A percentile compares a stretch with the other conserved stretches of the same genome.
phyloP scores from a whole-genome alignment of 176 grass and related monocot species.

The Cymbopogon citratus region DNA sequence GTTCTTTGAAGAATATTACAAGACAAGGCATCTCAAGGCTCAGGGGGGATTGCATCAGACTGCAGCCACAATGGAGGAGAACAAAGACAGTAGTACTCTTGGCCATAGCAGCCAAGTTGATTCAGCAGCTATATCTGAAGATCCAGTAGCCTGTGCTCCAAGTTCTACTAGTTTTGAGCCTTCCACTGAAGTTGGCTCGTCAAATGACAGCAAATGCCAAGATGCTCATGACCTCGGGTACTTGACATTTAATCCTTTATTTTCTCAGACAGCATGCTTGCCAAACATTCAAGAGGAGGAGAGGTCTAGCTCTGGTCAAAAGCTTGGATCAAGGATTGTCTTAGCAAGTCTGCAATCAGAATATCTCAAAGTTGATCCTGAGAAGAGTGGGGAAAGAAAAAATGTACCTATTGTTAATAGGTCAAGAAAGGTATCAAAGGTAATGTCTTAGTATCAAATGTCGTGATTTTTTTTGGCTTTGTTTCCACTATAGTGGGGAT shows the following conservation, averaged over 20 bases:
- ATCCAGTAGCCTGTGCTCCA: slow-evolving; percentile 11
- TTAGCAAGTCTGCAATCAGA: slow-evolving; percentile 22
- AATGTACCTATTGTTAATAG: not conserved
- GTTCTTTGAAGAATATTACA: slow-evolving; percentile 90
- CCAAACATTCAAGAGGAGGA: slow-evolving; percentile 29
- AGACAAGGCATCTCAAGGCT: slow-evolving; percentile 49
- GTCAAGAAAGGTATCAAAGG: slow-evolving; percentile 28
- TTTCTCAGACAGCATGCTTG: slow-evolving; percentile 18
- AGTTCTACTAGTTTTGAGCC: slow-evolving; percentile 21
- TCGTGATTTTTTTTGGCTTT: not conserved
- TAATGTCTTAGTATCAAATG: not conserved
- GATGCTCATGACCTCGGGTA: slow-evolving; percentile 21
- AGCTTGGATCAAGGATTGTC: slow-evolving; percentile 24
- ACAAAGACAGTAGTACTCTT: not conserved
- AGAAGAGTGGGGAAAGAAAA: slow-evolving; percentile 20
- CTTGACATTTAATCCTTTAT: slow-evolving; percentile 52
- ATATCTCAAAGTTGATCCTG: slow-evolving; percentile 1
- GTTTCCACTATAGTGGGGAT: not conserved
- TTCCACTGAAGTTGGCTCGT: slow-evolving; percentile 17
- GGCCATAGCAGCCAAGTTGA: not conserved
- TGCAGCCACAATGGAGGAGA: slow-evolving; percentile 14
- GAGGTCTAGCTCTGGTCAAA: slow-evolving; percentile 21
- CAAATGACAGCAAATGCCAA: slow-evolving; percentile 26
- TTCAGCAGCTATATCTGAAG: slow-evolving; percentile 6
- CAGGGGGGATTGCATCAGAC: slow-evolving; percentile 20